Evolutionary conservation across 23 red algal species (phyloP).

Genomic region (Rhodosorus marinus): DNA sequence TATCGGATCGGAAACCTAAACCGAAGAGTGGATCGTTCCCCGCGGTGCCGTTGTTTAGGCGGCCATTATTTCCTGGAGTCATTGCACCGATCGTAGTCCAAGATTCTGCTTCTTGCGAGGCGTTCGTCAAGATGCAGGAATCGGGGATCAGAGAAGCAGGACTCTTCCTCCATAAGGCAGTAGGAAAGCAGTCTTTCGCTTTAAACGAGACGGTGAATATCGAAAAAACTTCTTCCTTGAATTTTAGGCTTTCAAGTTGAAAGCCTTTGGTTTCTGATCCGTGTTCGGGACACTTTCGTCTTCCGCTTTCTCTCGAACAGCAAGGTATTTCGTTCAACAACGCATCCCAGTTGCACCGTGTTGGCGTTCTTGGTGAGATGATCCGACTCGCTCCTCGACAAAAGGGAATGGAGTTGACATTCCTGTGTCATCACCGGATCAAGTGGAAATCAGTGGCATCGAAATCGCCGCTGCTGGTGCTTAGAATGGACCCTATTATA

Average conservation of each 20-base stretch:
- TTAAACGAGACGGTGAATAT: not conserved
- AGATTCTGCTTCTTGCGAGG: constrained; percentile 19
- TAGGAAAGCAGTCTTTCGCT: constrained; percentile 1
- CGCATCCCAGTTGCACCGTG: constrained; percentile 45
- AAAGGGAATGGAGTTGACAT: constrained; percentile 86
- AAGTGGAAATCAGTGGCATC: constrained; percentile 30
- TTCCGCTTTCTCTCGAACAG: constrained; percentile 11
- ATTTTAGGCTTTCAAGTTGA: too few relatives aligned
- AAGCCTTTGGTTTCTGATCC: too few relatives aligned
- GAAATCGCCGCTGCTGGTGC: constrained; percentile 40
- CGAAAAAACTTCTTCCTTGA: too few relatives aligned
- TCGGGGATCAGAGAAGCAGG: constrained; percentile 10
- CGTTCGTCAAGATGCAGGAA: constrained; percentile 13
- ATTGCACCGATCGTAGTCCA: constrained; percentile 20
- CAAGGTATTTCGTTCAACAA: constrained; percentile 16
- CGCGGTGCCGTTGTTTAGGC: constrained; percentile 15
- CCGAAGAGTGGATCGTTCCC: constrained; percentile 1
- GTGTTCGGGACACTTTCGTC: too few relatives aligned
- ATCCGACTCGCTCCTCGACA: constrained; percentile 55
- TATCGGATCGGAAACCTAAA: too few relatives aligned
- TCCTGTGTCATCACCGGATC: constrained; percentile 88
- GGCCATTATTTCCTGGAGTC: constrained; percentile 32
- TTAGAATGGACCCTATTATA: constrained; percentile 46
- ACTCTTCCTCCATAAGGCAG: constrained; percentile 22
- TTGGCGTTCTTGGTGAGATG: constrained; percentile 79